Percentiles rank a stretch among this genome's conserved stretches.
Conservation (phyloP, 345 rosid species). For the Camelina sativa region DNA sequence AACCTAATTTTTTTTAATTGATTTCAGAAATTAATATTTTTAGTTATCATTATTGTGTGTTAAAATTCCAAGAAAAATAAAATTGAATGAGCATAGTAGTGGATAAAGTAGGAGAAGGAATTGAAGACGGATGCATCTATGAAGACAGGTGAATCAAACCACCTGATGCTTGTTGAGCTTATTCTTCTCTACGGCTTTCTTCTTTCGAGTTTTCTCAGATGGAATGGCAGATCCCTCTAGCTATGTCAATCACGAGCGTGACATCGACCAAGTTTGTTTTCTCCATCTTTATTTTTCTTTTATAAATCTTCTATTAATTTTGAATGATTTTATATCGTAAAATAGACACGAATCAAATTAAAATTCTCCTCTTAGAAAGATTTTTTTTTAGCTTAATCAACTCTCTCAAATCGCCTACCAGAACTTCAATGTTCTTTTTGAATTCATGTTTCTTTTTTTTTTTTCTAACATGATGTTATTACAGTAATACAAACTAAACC, state of each 20-base stretch:
- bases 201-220: constrained; percentile 63
- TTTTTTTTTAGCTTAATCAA: no score
- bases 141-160: constrained; percentile 77
- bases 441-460: no score
- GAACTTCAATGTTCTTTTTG: no score
- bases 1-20: constrained; percentile 25
- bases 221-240: constrained; percentile 99
- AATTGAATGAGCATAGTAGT: constrained; percentile 28
- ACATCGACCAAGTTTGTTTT: constrained; percentile 70
- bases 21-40: background rate
- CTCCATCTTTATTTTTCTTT: background rate
- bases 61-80: background rate
- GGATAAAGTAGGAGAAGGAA: constrained; percentile 54
- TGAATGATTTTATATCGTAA: no score
- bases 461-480: no score
- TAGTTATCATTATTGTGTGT: background rate
- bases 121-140: constrained; percentile 73
- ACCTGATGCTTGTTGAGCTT: constrained; percentile 60
- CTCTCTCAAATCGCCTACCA: no score
- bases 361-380: no score
- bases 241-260: constrained; percentile 82
- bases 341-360: no score
- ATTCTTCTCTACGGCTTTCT: constrained; percentile 44
- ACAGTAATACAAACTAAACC: no score
- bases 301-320: no score